A percentile compares a stretch with the other conserved stretches of the same genome.
These are phyloP conservation scores for Microstegium vimineum DNA, from an alignment of 176 grass and related monocot species.

Conservation along the genomic window DNA sequence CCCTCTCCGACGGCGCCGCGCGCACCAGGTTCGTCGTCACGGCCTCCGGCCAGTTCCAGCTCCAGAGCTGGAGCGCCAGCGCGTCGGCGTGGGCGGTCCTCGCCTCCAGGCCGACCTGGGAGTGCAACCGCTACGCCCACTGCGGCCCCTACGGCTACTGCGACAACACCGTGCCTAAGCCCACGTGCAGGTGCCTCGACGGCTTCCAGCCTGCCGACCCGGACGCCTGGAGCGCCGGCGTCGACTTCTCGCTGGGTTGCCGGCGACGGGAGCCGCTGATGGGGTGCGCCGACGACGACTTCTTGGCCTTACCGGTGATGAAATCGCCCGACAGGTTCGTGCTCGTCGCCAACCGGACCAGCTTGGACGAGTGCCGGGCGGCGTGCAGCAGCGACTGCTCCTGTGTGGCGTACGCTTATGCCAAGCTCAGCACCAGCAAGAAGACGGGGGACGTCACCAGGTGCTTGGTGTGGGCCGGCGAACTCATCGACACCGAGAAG, in stretches of 20 bases:
- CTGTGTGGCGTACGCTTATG: constrained; percentile 34
- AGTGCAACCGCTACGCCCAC: constrained; percentile 19
- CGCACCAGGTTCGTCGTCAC: background rate
- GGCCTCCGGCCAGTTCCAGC: background rate
- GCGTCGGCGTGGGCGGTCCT: background rate
- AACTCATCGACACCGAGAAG: constrained; percentile 18
- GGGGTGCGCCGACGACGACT: constrained; percentile 6
- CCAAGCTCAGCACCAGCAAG: background rate
- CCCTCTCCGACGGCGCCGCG: constrained; percentile 8
- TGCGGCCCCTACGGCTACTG: constrained; percentile 34
- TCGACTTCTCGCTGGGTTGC: constrained; percentile 14
- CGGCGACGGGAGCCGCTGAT: constrained; percentile 15
- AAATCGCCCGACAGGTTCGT: constrained; percentile 37
- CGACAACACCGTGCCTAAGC: constrained; percentile 1
- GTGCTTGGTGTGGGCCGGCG: constrained; percentile 16
- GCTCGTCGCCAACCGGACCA: constrained; percentile 6
- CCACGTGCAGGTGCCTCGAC: constrained; percentile 36
- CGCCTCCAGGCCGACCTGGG: background rate
- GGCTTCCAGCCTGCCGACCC: constrained; percentile 28
- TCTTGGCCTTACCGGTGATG: constrained; percentile 1
- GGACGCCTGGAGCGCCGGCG: background rate
- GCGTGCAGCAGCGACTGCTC: constrained; percentile 42
- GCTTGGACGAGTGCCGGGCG: constrained; percentile 1
- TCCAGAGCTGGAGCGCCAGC: background rate
- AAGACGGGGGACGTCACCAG: constrained; percentile 26